Conservation (phyloP, 345 rosid genomes). For the Orychophragmus violaceus region DNA sequence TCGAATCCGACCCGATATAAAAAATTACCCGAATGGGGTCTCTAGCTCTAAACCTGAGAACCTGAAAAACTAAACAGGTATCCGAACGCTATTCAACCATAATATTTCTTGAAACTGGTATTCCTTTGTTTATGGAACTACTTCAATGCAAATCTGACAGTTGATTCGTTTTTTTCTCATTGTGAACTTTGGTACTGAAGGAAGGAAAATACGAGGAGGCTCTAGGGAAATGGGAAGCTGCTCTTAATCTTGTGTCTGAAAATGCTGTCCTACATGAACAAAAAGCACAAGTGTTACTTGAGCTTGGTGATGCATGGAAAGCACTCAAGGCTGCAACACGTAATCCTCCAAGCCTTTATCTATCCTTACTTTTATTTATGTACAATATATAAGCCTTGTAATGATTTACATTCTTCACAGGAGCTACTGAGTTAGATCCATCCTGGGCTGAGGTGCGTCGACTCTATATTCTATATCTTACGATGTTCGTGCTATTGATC, state of each 20-base stretch:
- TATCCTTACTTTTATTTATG: neutral
- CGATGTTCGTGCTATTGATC: neutral
- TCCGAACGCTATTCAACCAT: too few species aligned
- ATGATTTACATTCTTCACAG: constrained; percentile 36
- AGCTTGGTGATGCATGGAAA: constrained; percentile 78
- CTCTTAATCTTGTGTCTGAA: constrained; percentile 60
- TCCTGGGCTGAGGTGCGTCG: constrained; percentile 74
- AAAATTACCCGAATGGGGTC: too few species aligned
- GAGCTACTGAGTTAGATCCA: constrained; percentile 68
- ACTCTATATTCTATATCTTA: neutral
- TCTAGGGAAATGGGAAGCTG: constrained; percentile 84
- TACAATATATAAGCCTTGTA: too few species aligned
- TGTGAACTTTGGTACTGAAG: constrained; percentile 34
- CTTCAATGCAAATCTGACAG: neutral
- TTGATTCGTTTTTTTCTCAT: neutral
- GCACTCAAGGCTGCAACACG: constrained; percentile 76
- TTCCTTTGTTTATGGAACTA: neutral
- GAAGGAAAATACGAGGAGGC: constrained; percentile 82
- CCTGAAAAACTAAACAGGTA: too few species aligned
- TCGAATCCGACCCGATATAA: too few species aligned
- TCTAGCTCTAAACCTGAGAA: too few species aligned
- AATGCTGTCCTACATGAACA: constrained; percentile 77
- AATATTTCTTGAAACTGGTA: too few species aligned
- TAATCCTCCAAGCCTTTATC: constrained; percentile 24
- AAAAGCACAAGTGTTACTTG: constrained; percentile 88